Conservation (phyloP, 2,329 filamentous ascomycete genomes). For the Lachnellula occidentalis region DNA sequence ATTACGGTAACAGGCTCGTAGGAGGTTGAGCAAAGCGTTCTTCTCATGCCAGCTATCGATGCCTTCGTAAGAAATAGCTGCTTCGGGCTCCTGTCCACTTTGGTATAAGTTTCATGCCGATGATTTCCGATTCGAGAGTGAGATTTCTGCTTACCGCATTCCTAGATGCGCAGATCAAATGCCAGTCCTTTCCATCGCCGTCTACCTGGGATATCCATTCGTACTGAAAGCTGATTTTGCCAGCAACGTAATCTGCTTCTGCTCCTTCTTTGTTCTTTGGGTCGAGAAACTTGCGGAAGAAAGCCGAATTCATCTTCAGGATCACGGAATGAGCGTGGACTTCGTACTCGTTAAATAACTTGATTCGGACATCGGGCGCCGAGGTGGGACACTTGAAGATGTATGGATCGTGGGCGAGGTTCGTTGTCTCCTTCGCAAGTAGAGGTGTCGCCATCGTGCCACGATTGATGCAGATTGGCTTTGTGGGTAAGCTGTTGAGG, state of each 20-base stretch:
- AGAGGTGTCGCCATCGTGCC: background rate
- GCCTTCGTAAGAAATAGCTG: background rate
- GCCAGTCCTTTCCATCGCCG: background rate
- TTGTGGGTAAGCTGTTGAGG: background rate
- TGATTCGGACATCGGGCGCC: background rate
- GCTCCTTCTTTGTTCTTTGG: background rate
- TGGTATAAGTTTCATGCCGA: too few species aligned
- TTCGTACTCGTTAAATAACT: background rate
- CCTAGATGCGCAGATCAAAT: background rate
- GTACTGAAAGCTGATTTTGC: background rate
- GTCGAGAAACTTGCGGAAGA: slow-evolving; percentile 4
- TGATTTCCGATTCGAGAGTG: too few species aligned
- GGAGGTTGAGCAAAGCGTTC: background rate
- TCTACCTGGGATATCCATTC: background rate
- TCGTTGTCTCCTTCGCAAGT: background rate
- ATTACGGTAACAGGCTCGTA: background rate
- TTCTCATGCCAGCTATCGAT: background rate
- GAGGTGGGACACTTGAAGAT: background rate
- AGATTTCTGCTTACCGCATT: background rate
- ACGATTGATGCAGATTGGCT: background rate
- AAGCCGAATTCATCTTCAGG: background rate
- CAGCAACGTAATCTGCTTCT: too few species aligned
- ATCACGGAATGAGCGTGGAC: background rate
- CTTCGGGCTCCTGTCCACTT: too few species aligned
- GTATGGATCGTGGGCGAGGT: background rate